Evolutionary conservation across 768 basidiomycete genomes (phyloP), one percentile per base, ranked within the genome.

Genomic region (Calvatia gigantea): DNA sequence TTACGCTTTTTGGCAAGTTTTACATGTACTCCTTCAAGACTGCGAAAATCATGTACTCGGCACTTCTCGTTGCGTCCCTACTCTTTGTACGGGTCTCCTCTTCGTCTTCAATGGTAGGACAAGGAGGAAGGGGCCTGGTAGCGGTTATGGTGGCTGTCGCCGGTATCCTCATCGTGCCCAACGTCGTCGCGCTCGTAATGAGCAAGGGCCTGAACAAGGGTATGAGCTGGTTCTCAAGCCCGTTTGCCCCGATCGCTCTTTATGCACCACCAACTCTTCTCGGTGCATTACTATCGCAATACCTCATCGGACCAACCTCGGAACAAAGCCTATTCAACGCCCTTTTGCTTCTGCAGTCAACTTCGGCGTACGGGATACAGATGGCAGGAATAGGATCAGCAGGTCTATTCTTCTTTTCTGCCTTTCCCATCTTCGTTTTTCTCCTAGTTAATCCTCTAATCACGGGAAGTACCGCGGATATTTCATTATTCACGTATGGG

Each of bases 171-270:
- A 48, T 87, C 1, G 73, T 76, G 0, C 84, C 90, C 0, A 94
- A 96, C 60, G 56, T 78, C 1, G 77, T 90, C 0, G 96, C 95
- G 0, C 64, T 83, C 1, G 55, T 91, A 11, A 87, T 96, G 84
- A 67, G 70, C 25, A 65, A 67, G 4, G 79, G 83, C 0, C 66
- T 93, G 19, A 77, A 81, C 6, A 87, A 82, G 68, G 78, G 82
- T 0, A 81, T 96, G 82, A 89, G 89, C 62, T 98, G 94, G 94
- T 97, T 91, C 69, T 75, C 80, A 14, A 80, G 76, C 38, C 90
- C 91, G 58, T 78, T 85, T 60, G 77, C 82, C 9, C 77, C 81
- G 1, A 59, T 95, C 7, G 64, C 78, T 19, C 69, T 97, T 19
- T 98, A 91, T 64, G 89, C 79, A 2, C 89, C 91, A 12, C 79